Percentiles rank a stretch among this genome's conserved stretches.
Evolutionary conservation across 2,329 filamentous ascomycete genomes (phyloP).

Genomic region (Xylariaceae sp.): DNA sequence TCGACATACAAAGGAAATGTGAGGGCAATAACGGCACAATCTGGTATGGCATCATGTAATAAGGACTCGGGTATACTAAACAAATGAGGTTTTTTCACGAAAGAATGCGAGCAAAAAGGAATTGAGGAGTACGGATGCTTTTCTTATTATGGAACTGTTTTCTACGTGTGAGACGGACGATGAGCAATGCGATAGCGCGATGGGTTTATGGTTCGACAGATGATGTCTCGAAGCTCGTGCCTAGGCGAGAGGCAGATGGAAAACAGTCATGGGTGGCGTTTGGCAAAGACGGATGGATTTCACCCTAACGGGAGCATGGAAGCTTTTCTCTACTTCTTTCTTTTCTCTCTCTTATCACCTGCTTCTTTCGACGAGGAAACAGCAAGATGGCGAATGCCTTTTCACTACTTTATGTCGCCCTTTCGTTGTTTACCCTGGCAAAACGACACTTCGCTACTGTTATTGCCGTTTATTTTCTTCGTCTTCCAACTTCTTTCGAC

Average conservation of each 20-base stretch:
- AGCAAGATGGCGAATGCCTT: conserved; percentile 19
- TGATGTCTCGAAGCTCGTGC: conserved; percentile 1
- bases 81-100: conserved; percentile 22
- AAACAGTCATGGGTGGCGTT: conserved; percentile 28
- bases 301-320: conserved; percentile 22
- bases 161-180: conserved; percentile 16
- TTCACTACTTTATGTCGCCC: conserved; percentile 10
- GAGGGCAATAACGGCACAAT: conserved; percentile 26
- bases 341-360: conserved; percentile 16
- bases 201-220: conserved; percentile 9
- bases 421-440: conserved; percentile 20
- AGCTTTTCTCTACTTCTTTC: conserved; percentile 5
- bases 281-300: conserved; percentile 29
- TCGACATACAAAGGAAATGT: conserved; percentile 13
- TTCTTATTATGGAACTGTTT: conserved; percentile 23
- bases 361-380: conserved; percentile 12
- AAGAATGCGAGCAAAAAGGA: conserved; percentile 19
- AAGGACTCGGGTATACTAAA: conserved; percentile 29
- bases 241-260: conserved; percentile 22
- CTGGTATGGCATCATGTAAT: conserved; percentile 20
- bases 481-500: conserved; percentile 15
- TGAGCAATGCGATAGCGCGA: conserved; percentile 5
- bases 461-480: conserved; percentile 21
- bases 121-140: conserved; percentile 26
- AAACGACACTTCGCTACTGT: conserved; percentile 22